A percentile compares a stretch with the other conserved stretches of the same genome.
These are phyloP conservation scores for Fonsecaea monophora DNA, from an alignment of 2,329 filamentous ascomycete genomes.

Conservation along the genomic window DNA sequence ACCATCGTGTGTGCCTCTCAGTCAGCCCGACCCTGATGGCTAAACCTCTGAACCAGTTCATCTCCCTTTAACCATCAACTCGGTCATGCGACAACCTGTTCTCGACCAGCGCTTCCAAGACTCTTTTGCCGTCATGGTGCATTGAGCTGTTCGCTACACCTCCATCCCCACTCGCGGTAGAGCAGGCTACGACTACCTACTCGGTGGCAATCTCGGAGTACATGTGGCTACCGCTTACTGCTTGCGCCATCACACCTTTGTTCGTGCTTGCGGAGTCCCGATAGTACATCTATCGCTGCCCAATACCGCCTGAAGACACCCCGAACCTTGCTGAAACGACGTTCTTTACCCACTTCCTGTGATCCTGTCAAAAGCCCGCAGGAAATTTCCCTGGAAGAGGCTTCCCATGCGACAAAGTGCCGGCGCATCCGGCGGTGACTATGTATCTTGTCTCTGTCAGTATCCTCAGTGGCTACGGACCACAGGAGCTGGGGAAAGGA, in stretches of 20 bases:
- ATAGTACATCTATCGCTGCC: conserved; percentile 1
- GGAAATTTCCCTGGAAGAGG: neutral
- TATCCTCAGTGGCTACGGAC: conserved; percentile 3
- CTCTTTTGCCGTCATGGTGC: conserved; percentile 1
- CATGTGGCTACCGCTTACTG: neutral
- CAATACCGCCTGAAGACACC: neutral
- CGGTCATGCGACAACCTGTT: neutral
- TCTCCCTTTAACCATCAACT: neutral
- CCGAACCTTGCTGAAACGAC: neutral
- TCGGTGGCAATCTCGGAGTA: neutral
- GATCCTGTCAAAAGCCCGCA: neutral
- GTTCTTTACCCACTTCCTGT: conserved; percentile 1
- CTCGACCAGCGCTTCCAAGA: neutral
- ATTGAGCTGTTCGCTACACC: neutral
- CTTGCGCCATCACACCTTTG: neutral
- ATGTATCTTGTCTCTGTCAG: neutral
- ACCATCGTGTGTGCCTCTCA: neutral
- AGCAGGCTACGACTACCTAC: neutral
- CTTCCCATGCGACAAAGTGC: neutral
- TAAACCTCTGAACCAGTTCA: neutral
- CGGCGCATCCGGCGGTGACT: conserved; percentile 1
- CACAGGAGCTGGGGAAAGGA: neutral
- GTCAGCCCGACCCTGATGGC: neutral
- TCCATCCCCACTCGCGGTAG: neutral
- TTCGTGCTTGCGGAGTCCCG: neutral